These are phyloP conservation scores for Oehlia diaphana DNA, from an alignment of 192 early-diverging fungal genomes.

Conservation along the genomic window DNA sequence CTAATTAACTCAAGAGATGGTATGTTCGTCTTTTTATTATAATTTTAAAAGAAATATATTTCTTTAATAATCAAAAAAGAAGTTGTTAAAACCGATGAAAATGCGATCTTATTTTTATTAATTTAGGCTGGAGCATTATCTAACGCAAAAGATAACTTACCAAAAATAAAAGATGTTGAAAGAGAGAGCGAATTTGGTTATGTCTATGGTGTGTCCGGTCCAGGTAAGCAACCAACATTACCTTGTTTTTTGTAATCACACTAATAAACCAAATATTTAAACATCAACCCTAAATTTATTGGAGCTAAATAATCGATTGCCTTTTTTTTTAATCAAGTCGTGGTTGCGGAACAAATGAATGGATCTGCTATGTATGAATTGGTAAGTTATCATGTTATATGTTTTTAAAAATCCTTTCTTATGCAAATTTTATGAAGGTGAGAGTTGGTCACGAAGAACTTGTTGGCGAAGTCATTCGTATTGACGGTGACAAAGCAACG, in stretches of 20 bases:
- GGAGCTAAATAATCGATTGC: background rate
- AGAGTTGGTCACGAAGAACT: conserved; percentile 97
- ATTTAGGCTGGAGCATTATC: conserved; percentile 87
- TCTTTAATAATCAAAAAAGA: too few relatives aligned
- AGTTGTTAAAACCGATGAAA: background rate
- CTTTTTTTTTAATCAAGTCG: conserved; percentile 60
- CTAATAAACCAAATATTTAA: too few relatives aligned
- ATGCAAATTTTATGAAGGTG: conserved; percentile 52
- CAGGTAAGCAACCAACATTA: conserved; percentile 58
- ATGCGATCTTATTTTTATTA: background rate
- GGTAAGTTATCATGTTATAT: conserved; percentile 51
- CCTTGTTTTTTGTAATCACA: background rate
- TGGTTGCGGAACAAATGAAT: conserved; percentile 97
- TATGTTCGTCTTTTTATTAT: too few relatives aligned
- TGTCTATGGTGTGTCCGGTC: conserved; percentile 97
- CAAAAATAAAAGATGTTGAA: conserved; percentile 84
- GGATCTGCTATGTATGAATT: conserved; percentile 98
- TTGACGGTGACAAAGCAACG: conserved; percentile 99
- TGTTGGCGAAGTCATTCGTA: conserved; percentile 99
- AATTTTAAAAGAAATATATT: too few relatives aligned
- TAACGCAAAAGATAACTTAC: conserved; percentile 79
- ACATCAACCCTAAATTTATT: too few relatives aligned
- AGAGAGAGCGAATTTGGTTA: conserved; percentile 86
- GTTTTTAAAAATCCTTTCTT: background rate
- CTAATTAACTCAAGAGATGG: too few relatives aligned